Conservation (phyloP, 2,329 filamentous ascomycete species). For the Fusarium sororula region DNA sequence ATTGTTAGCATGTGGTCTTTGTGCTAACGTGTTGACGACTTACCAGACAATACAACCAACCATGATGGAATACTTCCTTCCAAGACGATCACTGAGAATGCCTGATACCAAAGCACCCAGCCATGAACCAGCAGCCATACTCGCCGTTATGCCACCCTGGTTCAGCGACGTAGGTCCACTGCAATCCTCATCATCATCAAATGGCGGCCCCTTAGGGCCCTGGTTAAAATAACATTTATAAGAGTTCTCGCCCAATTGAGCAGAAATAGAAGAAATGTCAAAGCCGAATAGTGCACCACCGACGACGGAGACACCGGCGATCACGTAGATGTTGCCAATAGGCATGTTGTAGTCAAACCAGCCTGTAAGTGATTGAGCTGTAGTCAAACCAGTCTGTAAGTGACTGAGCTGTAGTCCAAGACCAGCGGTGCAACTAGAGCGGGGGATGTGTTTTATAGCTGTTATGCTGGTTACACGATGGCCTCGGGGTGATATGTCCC, state of each 20-base stretch:
- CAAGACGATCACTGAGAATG: conserved; percentile 58
- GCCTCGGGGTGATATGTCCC: not conserved
- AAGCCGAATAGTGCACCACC: conserved; percentile 41
- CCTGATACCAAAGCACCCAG: conserved; percentile 60
- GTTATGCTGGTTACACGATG: not conserved
- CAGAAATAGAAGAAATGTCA: conserved; percentile 39
- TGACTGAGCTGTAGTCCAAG: not conserved
- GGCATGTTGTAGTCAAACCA: conserved; percentile 4
- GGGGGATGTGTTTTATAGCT: conserved; percentile 16
- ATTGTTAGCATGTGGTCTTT: not conserved
- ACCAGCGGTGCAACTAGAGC: not conserved
- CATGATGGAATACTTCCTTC: conserved; percentile 62
- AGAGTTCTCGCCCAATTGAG: conserved; percentile 45
- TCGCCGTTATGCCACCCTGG: conserved; percentile 62
- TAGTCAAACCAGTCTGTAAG: not conserved
- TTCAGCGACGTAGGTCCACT: conserved; percentile 51
- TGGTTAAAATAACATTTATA: conserved; percentile 53
- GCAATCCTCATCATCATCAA: conserved; percentile 41
- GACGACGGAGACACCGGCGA: conserved; percentile 36
- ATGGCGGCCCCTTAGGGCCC: conserved; percentile 46
- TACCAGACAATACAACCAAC: conserved; percentile 61
- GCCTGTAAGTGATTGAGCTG: not conserved
- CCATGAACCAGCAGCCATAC: conserved; percentile 62
- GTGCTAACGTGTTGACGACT: not conserved
- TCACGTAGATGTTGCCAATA: conserved; percentile 40